Base-by-base conservation (phyloP, 495 filamentous ascomycete species). In the Hypomontagnella monticulosa region DNA sequence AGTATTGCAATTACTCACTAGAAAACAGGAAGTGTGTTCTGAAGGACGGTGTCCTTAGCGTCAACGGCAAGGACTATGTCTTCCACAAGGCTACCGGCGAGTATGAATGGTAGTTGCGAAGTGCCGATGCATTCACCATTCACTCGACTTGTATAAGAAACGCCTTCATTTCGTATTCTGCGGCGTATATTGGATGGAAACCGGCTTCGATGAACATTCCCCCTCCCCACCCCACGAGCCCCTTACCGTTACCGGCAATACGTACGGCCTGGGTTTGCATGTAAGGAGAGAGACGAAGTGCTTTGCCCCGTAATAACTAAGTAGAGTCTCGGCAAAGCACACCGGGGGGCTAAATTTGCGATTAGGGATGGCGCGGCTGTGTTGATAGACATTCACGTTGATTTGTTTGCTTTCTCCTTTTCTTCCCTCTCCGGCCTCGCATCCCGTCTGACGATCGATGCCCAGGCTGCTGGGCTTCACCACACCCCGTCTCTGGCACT, bases 61-160 rank as follows among this genome's bases (percentile, higher is more conserved):
- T 93, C 36, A 91, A 92, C 66, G 89, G 90, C 63, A 93, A 89
- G 76, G 95, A 99, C 85, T 97, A 96, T 64, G 91, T 98, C 70
- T 99, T 98, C 81, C 92, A 97, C 79, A 97, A 98, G 79, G 95
- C 93, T 14, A 90, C 88, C 27, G 95, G 95, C 56, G 96, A 98
- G 76, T 98, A 97, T 64, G 95, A 98, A 76, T 99, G 95, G 95
- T 99, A 88, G 70, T 57, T 4, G 16, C 32, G 40, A 32, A 18
- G 12, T 9, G 4, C 18, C 9, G 4, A n/a, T 47, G 6, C 37
- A 41, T n/a, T 4, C 36, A n/a, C 32, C 49, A 47, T 48, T 12
- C 15, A 15, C 57, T 36, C 27, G 15, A 52, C 48, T 63, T 54
- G 41, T 52, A 58, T 40, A 48, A 63, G 53, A 44, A 16, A 14